A percentile compares a stretch with the other conserved stretches of the same genome.
These are phyloP conservation scores for Solanum chilense DNA, from an alignment of 257 asterid genomes.

Conservation along the genomic window DNA sequence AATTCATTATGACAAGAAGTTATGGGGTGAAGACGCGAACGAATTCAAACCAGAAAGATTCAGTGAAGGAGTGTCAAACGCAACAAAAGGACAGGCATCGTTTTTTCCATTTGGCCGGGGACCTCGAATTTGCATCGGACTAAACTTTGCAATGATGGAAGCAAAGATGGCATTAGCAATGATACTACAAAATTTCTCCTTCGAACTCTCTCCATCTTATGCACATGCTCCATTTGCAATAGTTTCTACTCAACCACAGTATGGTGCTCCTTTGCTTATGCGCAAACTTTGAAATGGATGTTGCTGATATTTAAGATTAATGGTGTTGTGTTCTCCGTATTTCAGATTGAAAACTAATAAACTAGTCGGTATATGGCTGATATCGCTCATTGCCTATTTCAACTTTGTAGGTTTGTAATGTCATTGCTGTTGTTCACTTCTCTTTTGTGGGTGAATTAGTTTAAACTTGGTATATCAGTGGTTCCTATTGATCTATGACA, in stretches of 20 bases:
- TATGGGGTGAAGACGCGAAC: conserved; percentile 27
- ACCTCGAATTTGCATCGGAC: conserved; percentile 28
- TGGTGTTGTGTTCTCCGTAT: not conserved
- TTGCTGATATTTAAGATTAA: too few relatives aligned
- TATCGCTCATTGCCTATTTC: too few relatives aligned
- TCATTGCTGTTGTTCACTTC: not conserved
- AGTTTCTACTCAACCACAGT: conserved; percentile 19
- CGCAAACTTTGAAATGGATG: not conserved
- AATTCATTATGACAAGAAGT: conserved; percentile 10
- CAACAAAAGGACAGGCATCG: conserved; percentile 6
- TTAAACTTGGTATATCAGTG: not conserved
- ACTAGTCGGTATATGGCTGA: too few relatives aligned
- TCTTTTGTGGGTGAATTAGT: not conserved
- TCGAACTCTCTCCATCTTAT: conserved; percentile 21
- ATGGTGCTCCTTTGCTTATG: conserved; percentile 19
- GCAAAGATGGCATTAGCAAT: conserved; percentile 23
- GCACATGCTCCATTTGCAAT: conserved; percentile 19
- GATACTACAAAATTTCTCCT: conserved; percentile 17
- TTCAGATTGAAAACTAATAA: too few relatives aligned
- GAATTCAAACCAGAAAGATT: conserved; percentile 27
- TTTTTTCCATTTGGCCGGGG: conserved; percentile 29
- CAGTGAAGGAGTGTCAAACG: conserved; percentile 15
- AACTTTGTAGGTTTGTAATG: too few relatives aligned
- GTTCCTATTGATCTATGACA: not conserved
- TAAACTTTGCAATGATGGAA: conserved; percentile 22